phyloP scores from a whole-genome alignment of 305 asterid genomes.

The Solanum aculeatissimum region DNA sequence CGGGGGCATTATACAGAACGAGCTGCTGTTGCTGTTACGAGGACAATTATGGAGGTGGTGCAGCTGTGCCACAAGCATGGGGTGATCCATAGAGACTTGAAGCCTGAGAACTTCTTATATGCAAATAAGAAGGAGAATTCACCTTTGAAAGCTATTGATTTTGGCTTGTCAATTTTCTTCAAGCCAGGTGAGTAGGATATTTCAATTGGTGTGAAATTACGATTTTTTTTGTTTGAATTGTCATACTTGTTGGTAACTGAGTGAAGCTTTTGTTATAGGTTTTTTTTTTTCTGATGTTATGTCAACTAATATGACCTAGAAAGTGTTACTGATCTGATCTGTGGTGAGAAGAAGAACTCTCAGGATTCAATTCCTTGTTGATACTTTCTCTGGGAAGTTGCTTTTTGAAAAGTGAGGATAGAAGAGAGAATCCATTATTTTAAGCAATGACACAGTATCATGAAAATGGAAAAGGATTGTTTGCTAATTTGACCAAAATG shows the following conservation, averaged over 20 bases:
- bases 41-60: slow-evolving; percentile 79
- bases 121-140: slow-evolving; percentile 86
- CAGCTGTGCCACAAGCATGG: slow-evolving; percentile 82
- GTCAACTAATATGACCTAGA: neutral
- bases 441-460: neutral
- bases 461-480: neutral
- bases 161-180: slow-evolving; percentile 86
- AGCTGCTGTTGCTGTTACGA: slow-evolving; percentile 65
- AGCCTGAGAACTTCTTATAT: slow-evolving; percentile 79
- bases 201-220: neutral
- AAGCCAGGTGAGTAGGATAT: slow-evolving; percentile 49
- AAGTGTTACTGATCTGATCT: neutral
- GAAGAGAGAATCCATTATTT: neutral
- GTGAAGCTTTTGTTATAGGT: neutral
- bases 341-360: neutral
- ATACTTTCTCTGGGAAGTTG: neutral
- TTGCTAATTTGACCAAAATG: neutral
- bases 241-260: neutral
- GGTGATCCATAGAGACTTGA: slow-evolving; percentile 78
- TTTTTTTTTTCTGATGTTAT: neutral
- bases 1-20: slow-evolving; percentile 81
- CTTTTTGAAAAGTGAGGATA: neutral
- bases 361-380: neutral
- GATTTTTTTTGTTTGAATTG: neutral
- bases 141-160: slow-evolving; percentile 82